These are phyloP conservation scores for Cytospora piceicola DNA, from an alignment of 2,329 filamentous ascomycete species.

Conservation along the genomic window DNA sequence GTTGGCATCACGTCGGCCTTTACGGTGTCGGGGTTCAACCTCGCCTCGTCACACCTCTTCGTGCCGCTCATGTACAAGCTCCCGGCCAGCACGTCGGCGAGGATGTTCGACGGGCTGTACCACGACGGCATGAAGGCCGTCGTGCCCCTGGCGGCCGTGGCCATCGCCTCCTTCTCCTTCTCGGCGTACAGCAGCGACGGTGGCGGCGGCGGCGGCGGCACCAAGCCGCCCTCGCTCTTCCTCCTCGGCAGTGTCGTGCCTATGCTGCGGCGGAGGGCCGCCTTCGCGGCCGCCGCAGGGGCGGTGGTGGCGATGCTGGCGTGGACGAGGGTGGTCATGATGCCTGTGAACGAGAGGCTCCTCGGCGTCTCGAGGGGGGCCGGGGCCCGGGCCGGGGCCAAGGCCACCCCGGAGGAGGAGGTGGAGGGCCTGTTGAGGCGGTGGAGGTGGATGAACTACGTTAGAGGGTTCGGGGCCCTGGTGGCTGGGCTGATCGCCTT, in stretches of 20 bases:
- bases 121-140: conserved; percentile 22
- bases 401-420: conserved; percentile 10
- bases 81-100: conserved; percentile 6
- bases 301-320: conserved; percentile 19
- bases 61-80: conserved; percentile 19
- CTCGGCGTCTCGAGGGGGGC: conserved; percentile 9
- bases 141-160: conserved; percentile 22
- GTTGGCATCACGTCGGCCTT: conserved; percentile 20
- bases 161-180: conserved; percentile 10
- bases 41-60: conserved; percentile 23
- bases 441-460: conserved; percentile 26
- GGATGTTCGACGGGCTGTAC: conserved; percentile 20
- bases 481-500: conserved; percentile 16
- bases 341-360: conserved; percentile 23
- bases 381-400: conserved; percentile 9
- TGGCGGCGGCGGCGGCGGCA: neutral
- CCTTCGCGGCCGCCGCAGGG: conserved; percentile 8
- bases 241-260: neutral
- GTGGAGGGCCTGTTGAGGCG: conserved; percentile 11
- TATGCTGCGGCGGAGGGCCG: neutral
- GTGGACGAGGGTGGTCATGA: conserved; percentile 19
- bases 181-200: neutral
- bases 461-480: conserved; percentile 16
- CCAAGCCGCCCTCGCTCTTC: neutral
- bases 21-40: conserved; percentile 19